Percentiles rank a stretch among this genome's conserved stretches.
Evolutionary conservation across 2,329 filamentous ascomycete species (phyloP).

Genomic region (Penicillium thymicola): DNA sequence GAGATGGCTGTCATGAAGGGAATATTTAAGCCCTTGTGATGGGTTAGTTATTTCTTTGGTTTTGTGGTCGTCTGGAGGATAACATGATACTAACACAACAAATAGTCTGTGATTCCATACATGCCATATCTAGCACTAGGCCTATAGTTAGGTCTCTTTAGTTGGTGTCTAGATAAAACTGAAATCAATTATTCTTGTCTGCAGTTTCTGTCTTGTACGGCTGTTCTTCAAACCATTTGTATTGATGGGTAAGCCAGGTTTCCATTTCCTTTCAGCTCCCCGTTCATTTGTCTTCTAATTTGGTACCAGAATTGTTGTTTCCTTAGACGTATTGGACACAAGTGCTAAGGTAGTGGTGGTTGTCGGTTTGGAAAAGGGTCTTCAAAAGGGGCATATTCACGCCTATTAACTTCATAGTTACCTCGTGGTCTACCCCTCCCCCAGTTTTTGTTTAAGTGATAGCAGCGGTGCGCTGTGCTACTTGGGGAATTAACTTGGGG

Average conservation of each 20-base stretch:
- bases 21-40: constrained; percentile 11
- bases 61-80: neutral
- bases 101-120: neutral
- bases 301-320: neutral
- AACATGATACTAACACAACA: neutral
- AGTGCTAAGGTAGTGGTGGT: neutral
- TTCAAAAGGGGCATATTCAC: too few species aligned
- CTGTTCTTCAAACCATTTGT: too few species aligned
- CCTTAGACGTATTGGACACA: neutral
- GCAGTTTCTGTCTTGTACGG: neutral
- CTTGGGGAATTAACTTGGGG: too few species aligned
- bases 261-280: too few species aligned
- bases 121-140: neutral
- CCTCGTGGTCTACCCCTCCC: too few species aligned
- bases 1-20: constrained; percentile 15
- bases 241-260: neutral
- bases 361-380: neutral
- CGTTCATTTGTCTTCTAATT: neutral
- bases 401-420: too few species aligned
- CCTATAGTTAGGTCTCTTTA: neutral
- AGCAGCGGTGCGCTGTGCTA: too few species aligned
- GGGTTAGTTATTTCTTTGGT: neutral
- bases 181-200: neutral
- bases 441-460: too few species aligned
- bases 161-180: neutral